Percentiles rank a stretch among this genome's conserved stretches.
These are phyloP conservation scores for Pleurotus eryngii DNA, from an alignment of 768 basidiomycete genomes.

Conservation along the genomic window DNA sequence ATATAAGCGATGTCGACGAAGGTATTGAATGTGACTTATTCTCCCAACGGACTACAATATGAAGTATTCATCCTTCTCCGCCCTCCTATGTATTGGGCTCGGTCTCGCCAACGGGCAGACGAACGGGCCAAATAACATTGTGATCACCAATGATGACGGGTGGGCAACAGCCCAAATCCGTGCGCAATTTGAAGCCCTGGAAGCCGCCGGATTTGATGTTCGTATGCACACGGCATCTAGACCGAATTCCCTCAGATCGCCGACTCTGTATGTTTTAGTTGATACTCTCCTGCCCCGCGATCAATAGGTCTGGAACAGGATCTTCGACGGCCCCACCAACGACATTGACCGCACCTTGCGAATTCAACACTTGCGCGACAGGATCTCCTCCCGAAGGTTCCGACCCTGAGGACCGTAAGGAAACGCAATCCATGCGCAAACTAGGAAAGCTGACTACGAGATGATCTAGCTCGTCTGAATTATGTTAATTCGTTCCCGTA, in stretches of 20 bases:
- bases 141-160: constrained; percentile 14
- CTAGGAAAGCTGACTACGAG: too few species aligned
- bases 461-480: constrained; percentile 22
- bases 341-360: constrained; percentile 25
- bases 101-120: too few species aligned
- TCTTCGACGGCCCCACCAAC: constrained; percentile 24
- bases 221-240: background rate
- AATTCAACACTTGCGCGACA: constrained; percentile 32
- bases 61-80: too few species aligned
- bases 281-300: constrained; percentile 32
- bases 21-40: too few species aligned
- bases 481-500: constrained; percentile 35
- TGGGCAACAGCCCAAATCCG: constrained; percentile 36
- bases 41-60: too few species aligned
- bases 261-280: constrained; percentile 17
- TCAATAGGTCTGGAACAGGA: constrained; percentile 33
- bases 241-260: background rate
- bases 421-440: too few species aligned
- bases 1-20: too few species aligned
- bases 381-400: constrained; percentile 31
- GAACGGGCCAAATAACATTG: background rate
- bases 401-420: constrained; percentile 24
- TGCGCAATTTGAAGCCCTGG: constrained; percentile 25
- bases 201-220: constrained; percentile 25
- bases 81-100: too few species aligned